Evolutionary conservation across 192 early-diverging fungal species (phyloP).

Genomic region (Podila epigama): DNA sequence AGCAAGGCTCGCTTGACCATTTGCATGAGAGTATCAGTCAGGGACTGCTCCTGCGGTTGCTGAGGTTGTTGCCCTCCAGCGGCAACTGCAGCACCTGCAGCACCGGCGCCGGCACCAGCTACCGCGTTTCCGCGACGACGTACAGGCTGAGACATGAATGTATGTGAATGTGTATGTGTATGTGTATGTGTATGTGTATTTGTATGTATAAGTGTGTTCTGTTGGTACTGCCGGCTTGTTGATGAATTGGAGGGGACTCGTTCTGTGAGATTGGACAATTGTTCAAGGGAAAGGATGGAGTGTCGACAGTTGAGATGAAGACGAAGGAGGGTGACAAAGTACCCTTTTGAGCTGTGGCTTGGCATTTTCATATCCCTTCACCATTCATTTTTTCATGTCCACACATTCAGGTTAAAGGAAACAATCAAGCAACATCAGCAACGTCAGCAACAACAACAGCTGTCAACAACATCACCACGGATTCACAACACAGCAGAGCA

Average conservation of each 20-base stretch:
- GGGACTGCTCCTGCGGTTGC: background rate
- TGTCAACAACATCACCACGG: too few relatives aligned
- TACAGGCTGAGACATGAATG: conserved; percentile 34
- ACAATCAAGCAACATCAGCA: background rate
- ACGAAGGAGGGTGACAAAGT: background rate
- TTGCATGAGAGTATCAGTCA: background rate
- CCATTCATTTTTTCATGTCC: background rate
- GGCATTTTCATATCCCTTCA: too few relatives aligned
- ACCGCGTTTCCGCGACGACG: conserved; percentile 20
- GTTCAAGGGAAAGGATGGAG: background rate
- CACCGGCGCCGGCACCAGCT: background rate
- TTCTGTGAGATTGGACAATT: background rate
- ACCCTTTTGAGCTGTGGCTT: too few relatives aligned
- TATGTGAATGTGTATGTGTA: too few relatives aligned
- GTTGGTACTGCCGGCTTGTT: too few relatives aligned
- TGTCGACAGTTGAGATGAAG: background rate
- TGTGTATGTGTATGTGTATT: too few relatives aligned
- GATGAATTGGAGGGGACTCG: too few relatives aligned
- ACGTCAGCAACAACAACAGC: too few relatives aligned
- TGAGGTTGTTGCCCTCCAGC: background rate
- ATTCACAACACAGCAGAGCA: too few relatives aligned
- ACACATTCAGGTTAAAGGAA: too few relatives aligned
- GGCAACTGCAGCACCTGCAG: background rate
- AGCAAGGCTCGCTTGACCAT: background rate
- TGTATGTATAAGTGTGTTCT: too few relatives aligned